Evolutionary conservation across 2,329 filamentous ascomycete genomes (phyloP), one percentile per base, ranked within the genome.

Genomic region (Grosmannia penicillata): DNA sequence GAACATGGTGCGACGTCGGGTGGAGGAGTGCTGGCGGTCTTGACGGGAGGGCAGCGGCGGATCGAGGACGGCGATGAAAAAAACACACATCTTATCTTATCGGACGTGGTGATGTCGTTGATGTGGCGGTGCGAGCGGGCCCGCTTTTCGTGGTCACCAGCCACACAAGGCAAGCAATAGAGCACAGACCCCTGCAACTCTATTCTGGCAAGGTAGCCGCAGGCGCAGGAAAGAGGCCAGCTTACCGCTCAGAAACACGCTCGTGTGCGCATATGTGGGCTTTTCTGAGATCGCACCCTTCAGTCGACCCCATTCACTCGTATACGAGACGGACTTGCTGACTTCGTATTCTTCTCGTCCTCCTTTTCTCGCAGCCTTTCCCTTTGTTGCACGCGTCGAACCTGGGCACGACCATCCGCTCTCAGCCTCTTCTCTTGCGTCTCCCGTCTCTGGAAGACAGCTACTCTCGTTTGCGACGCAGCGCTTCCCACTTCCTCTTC

Each of bases 201-300:
- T 26, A 28, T 36, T 36, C 17, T 27, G 18, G 22, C 17, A 13
- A 30, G 29, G 6, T 14, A 10, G 18, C 18, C 13, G 31, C 18
- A 23, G 10, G 32, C 17, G 24, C 15, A 27, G 15, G 38, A 29
- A 46, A 48, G 37, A 49, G 47, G 47, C 47, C 47, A 49, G 47
- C 47, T 49, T 38, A 39, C 32, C 37, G 40, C 41, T 39, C 29
- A 26, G 17, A 32, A 37, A 39, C 38, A 36, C 35, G 39, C 37
- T 31, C 19, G n/a, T 33, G 8, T n/a, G n/a, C 8, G 31, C 23
- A 13, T 15, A 24, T 26, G 33, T 26, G 33, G 31, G 19, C 31
- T 33, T 14, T 34, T 28, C 24, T 38, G 18, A 24, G 14, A 35
- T 35, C 24, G 33, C 9, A 33, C 21, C 32, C 27, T 29, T 14